These are phyloP conservation scores for Amphibolis antarctica DNA, from an alignment of 106 monocot genomes.

Conservation along the genomic window DNA sequence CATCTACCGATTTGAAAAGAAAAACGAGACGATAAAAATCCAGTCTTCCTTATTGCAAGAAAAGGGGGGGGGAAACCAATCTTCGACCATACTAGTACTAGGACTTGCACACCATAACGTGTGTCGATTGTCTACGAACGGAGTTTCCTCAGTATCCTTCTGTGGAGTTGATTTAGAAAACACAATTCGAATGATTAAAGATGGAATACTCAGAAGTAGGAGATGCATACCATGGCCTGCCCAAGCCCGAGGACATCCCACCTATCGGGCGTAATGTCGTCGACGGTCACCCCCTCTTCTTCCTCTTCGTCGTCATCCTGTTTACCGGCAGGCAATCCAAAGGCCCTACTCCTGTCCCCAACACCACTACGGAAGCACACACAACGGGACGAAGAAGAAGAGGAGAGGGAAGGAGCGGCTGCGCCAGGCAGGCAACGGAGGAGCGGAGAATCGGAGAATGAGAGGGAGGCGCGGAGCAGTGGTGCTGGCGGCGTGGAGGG, in stretches of 20 bases:
- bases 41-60: no score
- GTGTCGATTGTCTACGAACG: no score
- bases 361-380: not conserved
- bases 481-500: constrained; percentile 1
- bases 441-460: not conserved
- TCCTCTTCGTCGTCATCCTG: constrained; percentile 22
- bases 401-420: not conserved
- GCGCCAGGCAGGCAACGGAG: not conserved
- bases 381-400: not conserved
- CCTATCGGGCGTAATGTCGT: constrained; percentile 37
- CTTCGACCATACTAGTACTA: no score
- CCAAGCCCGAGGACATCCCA: constrained; percentile 93
- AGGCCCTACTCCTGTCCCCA: not conserved
- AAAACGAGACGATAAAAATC: no score
- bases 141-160: not conserved
- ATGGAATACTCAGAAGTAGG: not conserved
- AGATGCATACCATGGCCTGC: constrained; percentile 73
- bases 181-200: not conserved
- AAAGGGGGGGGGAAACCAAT: no score
- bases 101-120: no score
- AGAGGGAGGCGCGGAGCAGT: not conserved
- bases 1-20: no score
- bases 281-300: constrained; percentile 23
- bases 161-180: not conserved
- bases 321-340: constrained; percentile 1